phyloP scores from a whole-genome alignment of 345 rosid genomes.

The Orychophragmus violaceus region DNA sequence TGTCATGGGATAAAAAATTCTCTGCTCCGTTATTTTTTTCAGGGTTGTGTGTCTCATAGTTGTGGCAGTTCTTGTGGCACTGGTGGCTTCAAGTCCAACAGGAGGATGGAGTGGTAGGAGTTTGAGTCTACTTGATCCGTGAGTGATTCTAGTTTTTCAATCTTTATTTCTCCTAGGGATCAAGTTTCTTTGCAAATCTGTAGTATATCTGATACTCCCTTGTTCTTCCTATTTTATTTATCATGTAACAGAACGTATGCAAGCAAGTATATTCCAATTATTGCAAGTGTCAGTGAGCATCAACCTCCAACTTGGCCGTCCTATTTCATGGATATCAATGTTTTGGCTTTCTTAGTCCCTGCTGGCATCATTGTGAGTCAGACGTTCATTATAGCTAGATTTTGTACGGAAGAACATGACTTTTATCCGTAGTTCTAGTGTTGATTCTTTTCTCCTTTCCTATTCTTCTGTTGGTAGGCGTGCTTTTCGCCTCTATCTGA shows the following conservation, averaged over 20 bases:
- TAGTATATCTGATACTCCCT: conserved; percentile 11
- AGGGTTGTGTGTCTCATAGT: conserved; percentile 75
- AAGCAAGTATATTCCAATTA: conserved; percentile 98
- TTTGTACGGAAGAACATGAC: neutral
- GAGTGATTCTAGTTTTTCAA: conserved; percentile 33
- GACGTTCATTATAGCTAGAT: neutral
- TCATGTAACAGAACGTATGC: conserved; percentile 67
- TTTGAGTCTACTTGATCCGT: conserved; percentile 99
- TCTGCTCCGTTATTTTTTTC: conserved; percentile 32
- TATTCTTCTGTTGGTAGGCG: conserved; percentile 56
- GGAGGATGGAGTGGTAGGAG: conserved; percentile 99
- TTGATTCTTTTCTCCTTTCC: conserved; percentile 9
- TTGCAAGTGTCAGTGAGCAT: conserved; percentile 99
- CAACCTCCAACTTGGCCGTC: conserved; percentile 99
- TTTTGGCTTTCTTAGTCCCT: conserved; percentile 98
- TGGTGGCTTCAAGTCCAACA: conserved; percentile 99
- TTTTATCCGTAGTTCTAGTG: neutral
- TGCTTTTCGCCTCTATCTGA: conserved; percentile 97
- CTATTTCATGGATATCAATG: conserved; percentile 99
- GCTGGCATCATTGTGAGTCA: conserved; percentile 94
- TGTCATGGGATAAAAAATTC: conserved; percentile 10
- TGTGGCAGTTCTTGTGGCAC: conserved; percentile 74
- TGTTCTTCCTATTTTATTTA: conserved; percentile 6
- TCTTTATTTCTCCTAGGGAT: neutral
- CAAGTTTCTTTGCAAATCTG: neutral